phyloP scores from a whole-genome alignment of 805 yeast genomes.

The Yarrowia divulgata region DNA sequence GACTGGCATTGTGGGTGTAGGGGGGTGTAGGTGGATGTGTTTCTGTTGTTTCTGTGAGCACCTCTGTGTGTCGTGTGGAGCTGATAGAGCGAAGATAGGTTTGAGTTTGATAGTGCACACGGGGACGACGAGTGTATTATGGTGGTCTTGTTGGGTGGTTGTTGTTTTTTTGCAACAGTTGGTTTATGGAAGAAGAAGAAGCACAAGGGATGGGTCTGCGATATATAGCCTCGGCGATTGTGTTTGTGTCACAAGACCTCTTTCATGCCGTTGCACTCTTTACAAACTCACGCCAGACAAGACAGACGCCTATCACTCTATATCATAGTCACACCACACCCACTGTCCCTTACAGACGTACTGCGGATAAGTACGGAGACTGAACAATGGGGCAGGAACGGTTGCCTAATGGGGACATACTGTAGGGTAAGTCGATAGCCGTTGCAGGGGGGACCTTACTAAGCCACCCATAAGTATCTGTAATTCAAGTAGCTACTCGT shows the following conservation, averaged over 20 bases:
- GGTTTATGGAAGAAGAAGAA: neutral
- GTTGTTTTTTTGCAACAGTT: too few relatives aligned
- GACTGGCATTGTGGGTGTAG: constrained; percentile 36
- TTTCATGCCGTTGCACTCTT: neutral
- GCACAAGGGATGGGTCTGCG: too few relatives aligned
- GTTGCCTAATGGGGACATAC: constrained; percentile 16
- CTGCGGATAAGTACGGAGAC: too few relatives aligned
- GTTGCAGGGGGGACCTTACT: too few relatives aligned
- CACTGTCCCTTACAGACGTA: neutral
- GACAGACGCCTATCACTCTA: neutral
- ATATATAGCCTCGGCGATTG: neutral
- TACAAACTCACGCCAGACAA: neutral
- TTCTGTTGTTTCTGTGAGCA: neutral
- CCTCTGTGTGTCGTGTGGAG: constrained; percentile 15
- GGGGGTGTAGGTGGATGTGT: too few relatives aligned
- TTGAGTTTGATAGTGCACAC: constrained; percentile 18
- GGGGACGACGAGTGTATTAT: neutral
- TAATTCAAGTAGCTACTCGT: too few relatives aligned
- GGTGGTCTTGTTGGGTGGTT: neutral
- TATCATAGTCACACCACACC: neutral
- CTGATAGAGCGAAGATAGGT: constrained; percentile 13
- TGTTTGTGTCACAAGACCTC: neutral
- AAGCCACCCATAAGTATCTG: too few relatives aligned
- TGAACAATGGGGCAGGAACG: neutral
- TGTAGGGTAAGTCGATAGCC: constrained; percentile 10